These are phyloP conservation scores for Aspergillus glaucus DNA, from an alignment of 2,329 filamentous ascomycete species.

Conservation along the genomic window DNA sequence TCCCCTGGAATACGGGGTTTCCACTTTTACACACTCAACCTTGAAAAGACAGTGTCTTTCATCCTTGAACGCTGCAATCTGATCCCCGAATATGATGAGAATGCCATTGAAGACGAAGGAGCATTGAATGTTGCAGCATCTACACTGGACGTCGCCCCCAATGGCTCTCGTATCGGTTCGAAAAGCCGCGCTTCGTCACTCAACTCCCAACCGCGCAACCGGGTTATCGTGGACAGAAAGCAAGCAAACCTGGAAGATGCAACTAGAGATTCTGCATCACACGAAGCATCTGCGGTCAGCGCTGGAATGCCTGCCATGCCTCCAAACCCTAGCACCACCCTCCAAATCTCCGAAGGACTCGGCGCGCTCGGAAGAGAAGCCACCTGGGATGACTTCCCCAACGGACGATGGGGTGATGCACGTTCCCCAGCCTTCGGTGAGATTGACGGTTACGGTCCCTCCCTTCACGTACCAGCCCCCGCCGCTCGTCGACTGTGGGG, in stretches of 20 bases:
- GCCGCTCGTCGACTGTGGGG: conserved; percentile 84
- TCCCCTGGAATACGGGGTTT: conserved; percentile 65
- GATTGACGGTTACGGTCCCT: conserved; percentile 98
- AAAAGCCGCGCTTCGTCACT: conserved; percentile 66
- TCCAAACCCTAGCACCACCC: conserved; percentile 73
- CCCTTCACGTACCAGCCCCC: conserved; percentile 78
- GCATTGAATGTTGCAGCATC: conserved; percentile 17
- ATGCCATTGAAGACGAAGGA: conserved; percentile 32
- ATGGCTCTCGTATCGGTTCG: conserved; percentile 18
- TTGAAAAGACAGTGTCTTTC: conserved; percentile 93
- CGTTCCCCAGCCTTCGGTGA: conserved; percentile 90
- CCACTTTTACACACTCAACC: conserved; percentile 95
- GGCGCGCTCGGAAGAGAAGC: conserved; percentile 85
- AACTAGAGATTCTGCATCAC: conserved; percentile 32
- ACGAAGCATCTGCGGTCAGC: conserved; percentile 68
- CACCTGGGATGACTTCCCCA: conserved; percentile 98
- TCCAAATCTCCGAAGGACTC: conserved; percentile 91
- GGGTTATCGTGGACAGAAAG: conserved; percentile 68
- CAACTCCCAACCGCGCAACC: conserved; percentile 79
- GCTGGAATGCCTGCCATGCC: conserved; percentile 65
- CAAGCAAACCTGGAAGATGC: conserved; percentile 24
- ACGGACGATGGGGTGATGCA: conserved; percentile 90
- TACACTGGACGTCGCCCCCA: conserved; percentile 18
- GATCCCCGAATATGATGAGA: conserved; percentile 57
- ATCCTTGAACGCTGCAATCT: conserved; percentile 81